Percentiles rank a stretch among this genome's conserved stretches.
Conservation (phyloP, 768 basidiomycete genomes). For the Lactarius indigo region DNA sequence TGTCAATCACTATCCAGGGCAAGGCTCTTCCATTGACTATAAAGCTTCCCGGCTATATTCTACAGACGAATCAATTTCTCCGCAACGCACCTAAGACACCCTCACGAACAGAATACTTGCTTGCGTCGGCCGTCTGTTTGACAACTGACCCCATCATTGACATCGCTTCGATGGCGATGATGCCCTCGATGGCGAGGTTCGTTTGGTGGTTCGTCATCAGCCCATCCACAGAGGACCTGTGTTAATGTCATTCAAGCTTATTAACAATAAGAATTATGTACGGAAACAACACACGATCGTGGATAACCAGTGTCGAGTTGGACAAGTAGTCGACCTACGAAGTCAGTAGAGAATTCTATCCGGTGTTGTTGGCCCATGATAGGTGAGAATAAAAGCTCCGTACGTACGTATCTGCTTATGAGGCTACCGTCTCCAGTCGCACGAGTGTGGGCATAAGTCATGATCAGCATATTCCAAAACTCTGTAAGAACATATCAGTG, state of each 20-base stretch:
- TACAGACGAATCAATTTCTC: background rate
- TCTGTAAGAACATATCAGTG: slow-evolving; percentile 19
- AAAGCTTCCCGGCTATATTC: background rate
- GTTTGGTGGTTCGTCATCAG: slow-evolving; percentile 49
- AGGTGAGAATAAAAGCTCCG: background rate
- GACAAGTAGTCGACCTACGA: slow-evolving; percentile 34
- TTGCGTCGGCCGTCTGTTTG: slow-evolving; percentile 23
- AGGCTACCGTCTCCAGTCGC: slow-evolving; percentile 28
- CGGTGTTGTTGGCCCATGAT: background rate
- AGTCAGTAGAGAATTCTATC: slow-evolving; percentile 30
- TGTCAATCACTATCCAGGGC: slow-evolving; percentile 11
- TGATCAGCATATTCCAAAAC: slow-evolving; percentile 36
- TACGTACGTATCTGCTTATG: slow-evolving; percentile 27
- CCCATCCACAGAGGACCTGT: slow-evolving; percentile 20
- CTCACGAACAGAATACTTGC: slow-evolving; percentile 30
- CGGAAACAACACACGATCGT: slow-evolving; percentile 46
- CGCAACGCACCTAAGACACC: background rate
- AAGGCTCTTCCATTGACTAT: slow-evolving; percentile 15
- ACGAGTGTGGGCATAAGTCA: slow-evolving; percentile 32
- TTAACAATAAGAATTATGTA: slow-evolving; percentile 35
- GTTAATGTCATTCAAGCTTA: background rate
- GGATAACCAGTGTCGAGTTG: slow-evolving; percentile 45
- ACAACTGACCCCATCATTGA: slow-evolving; percentile 43
- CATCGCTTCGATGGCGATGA: slow-evolving; percentile 64
- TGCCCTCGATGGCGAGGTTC: slow-evolving; percentile 69